Evolutionary conservation across 495 filamentous ascomycete species (phyloP), one percentile per base, ranked within the genome.

Genomic region (Patellaria atrata): DNA sequence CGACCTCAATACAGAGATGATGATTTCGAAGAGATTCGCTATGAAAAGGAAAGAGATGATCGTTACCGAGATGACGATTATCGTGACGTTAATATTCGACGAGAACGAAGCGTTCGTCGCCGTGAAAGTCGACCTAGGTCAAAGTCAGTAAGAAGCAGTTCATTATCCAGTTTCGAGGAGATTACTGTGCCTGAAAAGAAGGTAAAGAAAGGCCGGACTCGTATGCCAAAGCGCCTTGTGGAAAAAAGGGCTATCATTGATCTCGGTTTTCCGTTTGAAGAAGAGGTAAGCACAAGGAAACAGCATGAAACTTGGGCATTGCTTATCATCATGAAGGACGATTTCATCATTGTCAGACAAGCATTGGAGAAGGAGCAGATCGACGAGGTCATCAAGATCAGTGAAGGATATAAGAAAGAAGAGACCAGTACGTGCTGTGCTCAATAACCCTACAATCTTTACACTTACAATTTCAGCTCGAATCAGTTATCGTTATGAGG

Each of bases 361-460:
- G 85, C 85, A 2, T 65, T 94, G 15, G 82, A 78, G 9, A 86
- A 89, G 40, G 73, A 83, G 18, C 80, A 91, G 42, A 94, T 94
- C 46, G 84, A 93, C 48, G 77, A 87, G 44, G 62, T 92, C 35
- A 78, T 94, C 43, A 75, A 70, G 41, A 60, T 83, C 25, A 91
- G 82, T 51, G 77, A 81, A 46, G 46, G 22, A 14, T 59, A 59
- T 42, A 71, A 80, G 20, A 77, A 73, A 40, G 69, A 73, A 53
- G 65, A 57, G 9, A 10, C 5, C 16, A 25, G 31, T 42, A 28
- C n/a, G n/a, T n/a, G n/a, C n/a, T n/a, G n/a, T n/a, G n/a, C n/a
- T n/a, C n/a, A n/a, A n/a, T n/a, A n/a, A n/a, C n/a, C n/a, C n/a
- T n/a, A n/a, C n/a, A n/a, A n/a, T n/a, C n/a, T n/a, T n/a, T n/a